Conservation (phyloP, 305 asterid species). For the Solanum hybrid region DNA sequence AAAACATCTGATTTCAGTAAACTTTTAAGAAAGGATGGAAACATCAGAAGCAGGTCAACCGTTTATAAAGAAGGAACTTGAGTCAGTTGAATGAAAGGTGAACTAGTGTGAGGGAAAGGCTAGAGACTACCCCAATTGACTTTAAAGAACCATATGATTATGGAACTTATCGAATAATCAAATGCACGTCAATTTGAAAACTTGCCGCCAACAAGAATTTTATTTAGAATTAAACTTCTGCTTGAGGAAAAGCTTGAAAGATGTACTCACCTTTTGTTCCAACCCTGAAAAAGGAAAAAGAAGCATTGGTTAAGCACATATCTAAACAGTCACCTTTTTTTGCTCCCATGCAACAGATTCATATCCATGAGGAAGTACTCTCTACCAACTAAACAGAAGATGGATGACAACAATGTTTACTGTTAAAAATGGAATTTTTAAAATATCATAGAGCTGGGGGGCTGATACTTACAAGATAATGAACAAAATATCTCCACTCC, state of each 20-base stretch:
- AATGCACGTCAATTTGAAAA: background rate
- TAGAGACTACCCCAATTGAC: background rate
- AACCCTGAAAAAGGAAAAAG: constrained; percentile 54
- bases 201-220: constrained; percentile 4
- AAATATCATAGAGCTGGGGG: background rate
- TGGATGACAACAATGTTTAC: background rate
- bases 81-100: background rate
- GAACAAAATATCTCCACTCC: constrained; percentile 55
- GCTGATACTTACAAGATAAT: constrained; percentile 51
- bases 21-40: background rate
- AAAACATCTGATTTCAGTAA: background rate
- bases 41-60: background rate
- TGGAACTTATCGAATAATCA: background rate
- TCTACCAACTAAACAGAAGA: background rate
- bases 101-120: background rate
- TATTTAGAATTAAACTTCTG: constrained; percentile 10
- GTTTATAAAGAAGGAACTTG: background rate
- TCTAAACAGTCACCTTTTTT: background rate
- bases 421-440: background rate
- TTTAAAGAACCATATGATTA: background rate
- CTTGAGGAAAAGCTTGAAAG: constrained; percentile 11
- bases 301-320: background rate
- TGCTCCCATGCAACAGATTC: background rate
- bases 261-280: constrained; percentile 66
- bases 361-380: background rate